phyloP scores from a whole-genome alignment of 2,329 filamentous ascomycete genomes.

The Diaporthe helianthi region DNA sequence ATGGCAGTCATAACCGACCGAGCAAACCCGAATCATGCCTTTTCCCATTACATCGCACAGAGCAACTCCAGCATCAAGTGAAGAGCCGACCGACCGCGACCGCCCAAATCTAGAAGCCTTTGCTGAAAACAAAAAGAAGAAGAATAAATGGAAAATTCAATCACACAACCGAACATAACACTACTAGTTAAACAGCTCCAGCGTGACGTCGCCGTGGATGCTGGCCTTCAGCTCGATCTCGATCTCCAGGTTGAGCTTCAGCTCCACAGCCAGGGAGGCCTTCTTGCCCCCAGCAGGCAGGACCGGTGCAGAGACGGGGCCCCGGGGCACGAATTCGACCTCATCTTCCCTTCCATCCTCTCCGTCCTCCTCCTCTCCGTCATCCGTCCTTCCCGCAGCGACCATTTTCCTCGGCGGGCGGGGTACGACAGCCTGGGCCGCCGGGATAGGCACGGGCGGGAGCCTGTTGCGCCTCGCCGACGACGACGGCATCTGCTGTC shows the following conservation, averaged over 20 bases:
- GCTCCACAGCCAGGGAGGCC: conserved; percentile 40
- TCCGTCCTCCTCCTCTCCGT: neutral
- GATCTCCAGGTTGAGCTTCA: conserved; percentile 72
- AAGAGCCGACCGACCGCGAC: neutral
- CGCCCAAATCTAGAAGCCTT: conserved; percentile 34
- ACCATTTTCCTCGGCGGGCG: conserved; percentile 18
- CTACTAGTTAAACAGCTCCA: conserved; percentile 53
- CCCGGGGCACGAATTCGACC: conserved; percentile 8
- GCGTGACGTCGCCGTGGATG: conserved; percentile 71
- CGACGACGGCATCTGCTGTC: neutral
- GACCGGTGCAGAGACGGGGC: neutral
- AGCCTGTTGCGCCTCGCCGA: neutral
- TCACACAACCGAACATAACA: neutral
- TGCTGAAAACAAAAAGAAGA: neutral
- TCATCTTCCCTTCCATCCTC: neutral
- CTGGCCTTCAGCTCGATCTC: conserved; percentile 73
- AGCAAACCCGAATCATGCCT: neutral
- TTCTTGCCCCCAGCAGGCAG: conserved; percentile 33
- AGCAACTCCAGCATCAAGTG: neutral
- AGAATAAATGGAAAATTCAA: neutral
- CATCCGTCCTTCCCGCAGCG: conserved; percentile 1
- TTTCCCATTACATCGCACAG: neutral
- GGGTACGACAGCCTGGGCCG: conserved; percentile 21
- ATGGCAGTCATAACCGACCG: neutral
- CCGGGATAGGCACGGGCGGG: neutral